Evolutionary conservation across 169 alveolate genomes (phyloP).

Genomic region (Amoebophrya sp.): DNA sequence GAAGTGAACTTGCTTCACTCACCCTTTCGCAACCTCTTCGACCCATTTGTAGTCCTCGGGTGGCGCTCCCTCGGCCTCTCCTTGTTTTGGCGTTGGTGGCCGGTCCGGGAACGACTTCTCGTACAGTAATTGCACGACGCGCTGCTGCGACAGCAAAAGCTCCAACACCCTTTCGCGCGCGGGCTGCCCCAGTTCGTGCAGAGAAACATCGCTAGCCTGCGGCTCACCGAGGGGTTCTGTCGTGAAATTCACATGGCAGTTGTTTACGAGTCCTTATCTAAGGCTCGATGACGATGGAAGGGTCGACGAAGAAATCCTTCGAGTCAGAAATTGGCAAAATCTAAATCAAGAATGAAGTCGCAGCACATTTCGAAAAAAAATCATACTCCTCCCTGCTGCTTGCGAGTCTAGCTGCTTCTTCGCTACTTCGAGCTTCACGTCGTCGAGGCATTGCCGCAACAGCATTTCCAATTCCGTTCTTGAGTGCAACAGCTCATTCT

Average conservation of each 20-base stretch:
- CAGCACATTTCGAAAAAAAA: background rate
- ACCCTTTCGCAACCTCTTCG: background rate
- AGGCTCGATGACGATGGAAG: too few relatives aligned
- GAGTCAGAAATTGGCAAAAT: too few relatives aligned
- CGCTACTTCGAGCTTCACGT: conserved; percentile 32
- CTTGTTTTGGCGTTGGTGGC: background rate
- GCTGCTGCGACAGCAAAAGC: conserved; percentile 30
- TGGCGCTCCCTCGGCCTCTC: background rate
- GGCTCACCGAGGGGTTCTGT: background rate
- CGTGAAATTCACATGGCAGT: too few relatives aligned
- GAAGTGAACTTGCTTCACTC: too few relatives aligned
- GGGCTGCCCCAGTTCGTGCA: background rate
- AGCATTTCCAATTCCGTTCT: conserved; percentile 30
- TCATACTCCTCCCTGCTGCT: background rate
- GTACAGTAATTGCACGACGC: conserved; percentile 23
- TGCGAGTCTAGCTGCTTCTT: background rate
- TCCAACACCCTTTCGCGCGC: conserved; percentile 33
- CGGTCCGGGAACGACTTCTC: conserved; percentile 22
- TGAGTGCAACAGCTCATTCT: background rate
- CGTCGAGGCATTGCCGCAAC: conserved; percentile 33
- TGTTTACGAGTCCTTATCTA: too few relatives aligned
- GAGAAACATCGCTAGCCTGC: background rate
- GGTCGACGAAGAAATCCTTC: too few relatives aligned
- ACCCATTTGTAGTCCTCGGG: background rate
- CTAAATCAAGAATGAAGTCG: background rate